A percentile compares a stretch with the other conserved stretches of the same genome.
These are phyloP conservation scores for Epichloe sylvatica DNA, from an alignment of 2,329 filamentous ascomycete species.

Conservation along the genomic window DNA sequence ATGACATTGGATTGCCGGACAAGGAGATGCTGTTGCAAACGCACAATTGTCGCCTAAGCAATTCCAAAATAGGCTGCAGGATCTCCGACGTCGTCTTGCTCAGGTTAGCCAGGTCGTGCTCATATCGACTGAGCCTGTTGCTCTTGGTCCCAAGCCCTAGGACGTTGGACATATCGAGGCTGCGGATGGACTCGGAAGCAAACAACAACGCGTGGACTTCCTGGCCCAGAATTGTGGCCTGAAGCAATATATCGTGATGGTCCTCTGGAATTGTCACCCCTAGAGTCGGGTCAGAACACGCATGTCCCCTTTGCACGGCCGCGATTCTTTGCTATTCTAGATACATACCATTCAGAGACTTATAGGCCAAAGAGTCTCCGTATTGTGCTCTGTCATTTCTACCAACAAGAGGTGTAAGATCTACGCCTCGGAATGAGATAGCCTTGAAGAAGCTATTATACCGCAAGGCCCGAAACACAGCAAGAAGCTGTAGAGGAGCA, in stretches of 20 bases:
- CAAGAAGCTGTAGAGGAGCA: conserved; percentile 38
- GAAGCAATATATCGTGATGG: conserved; percentile 33
- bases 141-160: conserved; percentile 16
- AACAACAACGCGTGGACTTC: conserved; percentile 43
- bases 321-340: not conserved
- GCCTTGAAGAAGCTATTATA: conserved; percentile 48
- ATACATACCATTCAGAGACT: conserved; percentile 36
- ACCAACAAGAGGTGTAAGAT: conserved; percentile 27
- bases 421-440: conserved; percentile 39
- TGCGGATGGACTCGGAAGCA: conserved; percentile 39
- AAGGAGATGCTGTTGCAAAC: conserved; percentile 38
- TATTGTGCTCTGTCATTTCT: conserved; percentile 30
- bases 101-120: conserved; percentile 11
- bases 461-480: conserved; percentile 40
- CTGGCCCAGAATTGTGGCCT: conserved; percentile 38
- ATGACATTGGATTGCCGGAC: conserved; percentile 34
- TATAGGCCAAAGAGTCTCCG: conserved; percentile 34
- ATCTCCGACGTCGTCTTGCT: conserved; percentile 24
- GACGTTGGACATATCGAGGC: conserved; percentile 37
- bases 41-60: conserved; percentile 32
- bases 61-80: conserved; percentile 34
- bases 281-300: conserved; percentile 7
- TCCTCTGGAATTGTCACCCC: conserved; percentile 34
- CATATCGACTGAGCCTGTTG: conserved; percentile 11
- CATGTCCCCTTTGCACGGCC: not conserved